Percentiles rank a stretch among this genome's conserved stretches.
phyloP scores from a whole-genome alignment of 257 asterid genomes.

The Sherardia arvensis region DNA sequence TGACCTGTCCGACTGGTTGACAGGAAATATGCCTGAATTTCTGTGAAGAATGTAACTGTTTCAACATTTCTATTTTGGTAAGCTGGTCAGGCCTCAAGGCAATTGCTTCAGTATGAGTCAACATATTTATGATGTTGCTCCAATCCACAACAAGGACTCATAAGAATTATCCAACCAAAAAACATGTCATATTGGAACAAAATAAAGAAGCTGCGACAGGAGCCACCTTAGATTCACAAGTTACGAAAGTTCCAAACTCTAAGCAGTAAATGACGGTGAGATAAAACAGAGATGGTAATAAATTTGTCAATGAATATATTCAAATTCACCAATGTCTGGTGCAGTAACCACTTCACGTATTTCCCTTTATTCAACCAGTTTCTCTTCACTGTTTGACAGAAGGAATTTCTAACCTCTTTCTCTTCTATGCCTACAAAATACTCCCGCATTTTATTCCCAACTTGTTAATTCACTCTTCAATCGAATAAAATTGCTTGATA shows the following conservation, averaged over 20 bases:
- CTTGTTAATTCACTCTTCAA: too few species aligned
- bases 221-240: not conserved
- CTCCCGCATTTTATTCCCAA: not conserved
- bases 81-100: slow-evolving; percentile 21
- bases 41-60: slow-evolving; percentile 44
- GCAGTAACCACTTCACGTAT: not conserved
- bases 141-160: slow-evolving; percentile 5
- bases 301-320: not conserved
- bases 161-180: not conserved
- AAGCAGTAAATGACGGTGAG: not conserved
- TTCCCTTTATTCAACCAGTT: not conserved
- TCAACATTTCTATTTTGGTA: slow-evolving; percentile 22
- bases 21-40: slow-evolving; percentile 35
- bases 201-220: not conserved
- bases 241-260: not conserved
- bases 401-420: not conserved
- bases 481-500: not conserved
- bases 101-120: slow-evolving; percentile 50
- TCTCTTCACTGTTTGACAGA: not conserved
- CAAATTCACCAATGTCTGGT: not conserved
- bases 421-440: not conserved
- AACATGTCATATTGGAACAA: slow-evolving; percentile 3
- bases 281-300: not conserved
- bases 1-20: slow-evolving; percentile 52
- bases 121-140: slow-evolving; percentile 37